Conservation (phyloP, 805 yeast species). For the Yarrowia sp. region DNA sequence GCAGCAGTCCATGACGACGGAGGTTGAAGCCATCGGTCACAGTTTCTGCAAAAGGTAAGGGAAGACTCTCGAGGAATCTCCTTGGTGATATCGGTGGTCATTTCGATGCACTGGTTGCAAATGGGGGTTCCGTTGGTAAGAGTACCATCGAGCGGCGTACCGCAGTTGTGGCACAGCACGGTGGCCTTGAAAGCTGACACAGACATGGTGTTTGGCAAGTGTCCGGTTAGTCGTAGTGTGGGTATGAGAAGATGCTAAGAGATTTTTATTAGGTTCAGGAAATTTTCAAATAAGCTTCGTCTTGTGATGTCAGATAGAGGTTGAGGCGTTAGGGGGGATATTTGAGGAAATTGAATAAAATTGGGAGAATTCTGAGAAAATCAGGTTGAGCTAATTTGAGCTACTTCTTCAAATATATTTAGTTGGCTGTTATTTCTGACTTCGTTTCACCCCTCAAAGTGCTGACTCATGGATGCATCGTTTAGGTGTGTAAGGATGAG, state of each 20-base stretch:
- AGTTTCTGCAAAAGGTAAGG: slow-evolving; percentile 92
- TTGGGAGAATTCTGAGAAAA: too few relatives aligned
- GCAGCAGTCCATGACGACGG: slow-evolving; percentile 94
- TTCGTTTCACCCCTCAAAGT: background rate
- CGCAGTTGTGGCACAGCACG: slow-evolving; percentile 97
- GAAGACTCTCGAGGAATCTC: slow-evolving; percentile 90
- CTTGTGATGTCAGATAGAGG: slow-evolving; percentile 4
- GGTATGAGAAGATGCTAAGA: background rate
- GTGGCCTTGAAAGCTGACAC: slow-evolving; percentile 60
- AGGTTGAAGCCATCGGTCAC: slow-evolving; percentile 95
- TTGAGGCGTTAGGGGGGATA: background rate
- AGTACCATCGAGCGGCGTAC: slow-evolving; percentile 97
- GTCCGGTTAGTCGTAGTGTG: background rate
- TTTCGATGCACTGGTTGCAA: slow-evolving; percentile 96
- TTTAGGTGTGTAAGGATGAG: background rate
- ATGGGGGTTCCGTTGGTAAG: slow-evolving; percentile 61
- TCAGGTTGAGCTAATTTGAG: too few relatives aligned
- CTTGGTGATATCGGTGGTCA: slow-evolving; percentile 91
- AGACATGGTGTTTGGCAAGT: slow-evolving; percentile 8
- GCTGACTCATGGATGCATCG: slow-evolving; percentile 5
- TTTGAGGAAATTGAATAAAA: background rate
- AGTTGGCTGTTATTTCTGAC: too few relatives aligned
- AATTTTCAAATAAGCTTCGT: slow-evolving; percentile 26
- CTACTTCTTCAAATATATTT: too few relatives aligned
- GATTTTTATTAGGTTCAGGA: slow-evolving; percentile 20